Percentiles rank a stretch among this genome's conserved stretches.
These are phyloP conservation scores for Penicillium sp. DNA, from an alignment of 2,329 filamentous ascomycete species.

Conservation along the genomic window DNA sequence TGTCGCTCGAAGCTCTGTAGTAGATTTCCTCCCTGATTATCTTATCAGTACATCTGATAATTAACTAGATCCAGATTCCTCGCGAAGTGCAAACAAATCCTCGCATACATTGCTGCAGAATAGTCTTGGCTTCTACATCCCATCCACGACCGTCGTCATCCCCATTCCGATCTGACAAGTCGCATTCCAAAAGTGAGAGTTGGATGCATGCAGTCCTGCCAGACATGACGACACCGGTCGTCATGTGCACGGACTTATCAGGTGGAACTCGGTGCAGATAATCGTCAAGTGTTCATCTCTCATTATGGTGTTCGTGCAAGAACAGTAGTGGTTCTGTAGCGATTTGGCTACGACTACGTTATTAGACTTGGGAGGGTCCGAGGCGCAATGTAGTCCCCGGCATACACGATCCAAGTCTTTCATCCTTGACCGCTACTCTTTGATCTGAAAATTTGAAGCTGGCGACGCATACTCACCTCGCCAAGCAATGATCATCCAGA, in stretches of 20 bases:
- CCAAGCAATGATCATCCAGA: background rate
- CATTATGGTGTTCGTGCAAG: background rate
- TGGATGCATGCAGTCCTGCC: background rate
- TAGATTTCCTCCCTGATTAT: too few relatives aligned
- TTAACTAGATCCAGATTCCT: too few relatives aligned
- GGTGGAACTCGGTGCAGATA: background rate
- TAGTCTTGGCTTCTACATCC: background rate
- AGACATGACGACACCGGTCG: constrained; percentile 3
- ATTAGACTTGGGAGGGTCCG: background rate
- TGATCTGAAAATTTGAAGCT: background rate
- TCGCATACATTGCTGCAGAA: background rate
- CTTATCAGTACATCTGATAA: too few relatives aligned
- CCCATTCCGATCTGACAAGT: constrained; percentile 2
- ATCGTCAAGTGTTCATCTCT: background rate
- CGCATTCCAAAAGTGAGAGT: background rate
- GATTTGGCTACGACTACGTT: background rate
- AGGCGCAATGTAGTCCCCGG: background rate
- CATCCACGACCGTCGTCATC: background rate
- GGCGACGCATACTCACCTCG: too few relatives aligned
- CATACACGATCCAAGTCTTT: background rate
- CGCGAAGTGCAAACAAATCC: background rate
- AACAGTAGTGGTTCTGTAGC: too few relatives aligned
- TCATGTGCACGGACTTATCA: background rate
- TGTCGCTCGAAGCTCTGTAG: too few relatives aligned
- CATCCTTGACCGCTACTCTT: background rate